Evolutionary conservation across 331 rosid genomes (phyloP).

Genomic region (Malus hybrid): DNA sequence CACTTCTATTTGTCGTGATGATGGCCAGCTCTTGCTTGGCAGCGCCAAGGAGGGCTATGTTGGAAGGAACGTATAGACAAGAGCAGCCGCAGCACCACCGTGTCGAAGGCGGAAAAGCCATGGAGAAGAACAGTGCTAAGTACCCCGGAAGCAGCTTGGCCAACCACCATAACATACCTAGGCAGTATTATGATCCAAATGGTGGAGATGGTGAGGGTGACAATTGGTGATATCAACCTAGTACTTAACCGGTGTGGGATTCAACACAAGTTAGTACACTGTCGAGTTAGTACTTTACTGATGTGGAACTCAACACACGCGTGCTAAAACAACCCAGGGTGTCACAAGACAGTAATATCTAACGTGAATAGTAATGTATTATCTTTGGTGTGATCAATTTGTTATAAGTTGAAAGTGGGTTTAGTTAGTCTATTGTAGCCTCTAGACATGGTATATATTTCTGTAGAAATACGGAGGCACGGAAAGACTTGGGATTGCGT

Average conservation of each 20-base stretch:
- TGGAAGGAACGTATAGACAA: conserved; percentile 38
- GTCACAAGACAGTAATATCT: too few species aligned
- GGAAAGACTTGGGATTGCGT: too few species aligned
- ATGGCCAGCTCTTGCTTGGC: conserved; percentile 24
- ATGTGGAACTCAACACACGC: too few species aligned
- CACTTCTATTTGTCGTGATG: conserved; percentile 21
- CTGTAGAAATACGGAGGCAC: too few species aligned
- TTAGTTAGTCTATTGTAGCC: neutral
- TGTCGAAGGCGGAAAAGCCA: conserved; percentile 15
- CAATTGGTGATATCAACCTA: too few species aligned
- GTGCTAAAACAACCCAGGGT: too few species aligned
- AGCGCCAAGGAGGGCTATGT: conserved; percentile 24
- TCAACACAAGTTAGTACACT: too few species aligned
- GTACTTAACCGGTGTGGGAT: too few species aligned
- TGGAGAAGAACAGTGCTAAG: conserved; percentile 20
- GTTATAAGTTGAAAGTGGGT: neutral
- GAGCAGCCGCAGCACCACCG: conserved; percentile 30
- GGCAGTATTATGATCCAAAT: conserved; percentile 20
- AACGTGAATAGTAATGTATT: neutral
- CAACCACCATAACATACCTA: conserved; percentile 38
- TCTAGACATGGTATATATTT: too few species aligned
- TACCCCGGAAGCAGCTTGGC: conserved; percentile 13
- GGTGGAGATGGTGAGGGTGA: conserved; percentile 20
- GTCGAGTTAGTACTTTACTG: too few species aligned
- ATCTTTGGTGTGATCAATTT: neutral